Evolutionary conservation across 257 asterid species (phyloP).

Genomic region (Fraxinus excelsior): DNA sequence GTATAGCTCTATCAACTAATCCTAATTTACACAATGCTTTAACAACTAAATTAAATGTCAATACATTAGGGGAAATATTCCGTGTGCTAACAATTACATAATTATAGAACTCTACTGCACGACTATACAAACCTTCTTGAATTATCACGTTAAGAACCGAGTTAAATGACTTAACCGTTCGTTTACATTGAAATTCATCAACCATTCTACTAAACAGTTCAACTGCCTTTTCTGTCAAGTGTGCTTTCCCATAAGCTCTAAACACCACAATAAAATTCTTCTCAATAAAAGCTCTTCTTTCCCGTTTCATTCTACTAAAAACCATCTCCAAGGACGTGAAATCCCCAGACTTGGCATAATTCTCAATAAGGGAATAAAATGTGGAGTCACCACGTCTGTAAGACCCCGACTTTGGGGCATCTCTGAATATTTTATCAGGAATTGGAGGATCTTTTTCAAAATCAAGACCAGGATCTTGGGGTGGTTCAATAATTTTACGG

Average conservation of each 20-base stretch:
- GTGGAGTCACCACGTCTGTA: constrained; percentile 83
- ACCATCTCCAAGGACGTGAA: constrained; percentile 68
- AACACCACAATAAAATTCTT: constrained; percentile 65
- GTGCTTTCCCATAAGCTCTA: constrained; percentile 77
- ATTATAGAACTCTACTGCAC: constrained; percentile 69
- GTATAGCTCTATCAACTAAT: constrained; percentile 56
- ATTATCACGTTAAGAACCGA: constrained; percentile 79
- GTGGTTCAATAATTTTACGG: neutral
- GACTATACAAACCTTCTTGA: constrained; percentile 53
- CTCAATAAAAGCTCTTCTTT: constrained; percentile 67
- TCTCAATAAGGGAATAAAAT: constrained; percentile 69
- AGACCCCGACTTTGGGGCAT: constrained; percentile 57
- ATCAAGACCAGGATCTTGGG: constrained; percentile 22
- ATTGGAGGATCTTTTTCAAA: constrained; percentile 43
- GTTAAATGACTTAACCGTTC: constrained; percentile 79
- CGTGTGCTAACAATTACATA: constrained; percentile 36
- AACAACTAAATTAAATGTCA: constrained; percentile 78
- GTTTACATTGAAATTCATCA: constrained; percentile 70
- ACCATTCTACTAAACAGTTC: constrained; percentile 69
- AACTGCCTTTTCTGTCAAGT: constrained; percentile 59
- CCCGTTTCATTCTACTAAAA: constrained; percentile 66
- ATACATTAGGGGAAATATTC: constrained; percentile 54
- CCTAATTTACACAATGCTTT: constrained; percentile 73
- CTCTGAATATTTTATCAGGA: constrained; percentile 51
- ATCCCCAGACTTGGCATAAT: constrained; percentile 64